Base-by-base conservation (phyloP, 2,329 filamentous ascomycete genomes). In the Paramyrothecium roridum region DNA sequence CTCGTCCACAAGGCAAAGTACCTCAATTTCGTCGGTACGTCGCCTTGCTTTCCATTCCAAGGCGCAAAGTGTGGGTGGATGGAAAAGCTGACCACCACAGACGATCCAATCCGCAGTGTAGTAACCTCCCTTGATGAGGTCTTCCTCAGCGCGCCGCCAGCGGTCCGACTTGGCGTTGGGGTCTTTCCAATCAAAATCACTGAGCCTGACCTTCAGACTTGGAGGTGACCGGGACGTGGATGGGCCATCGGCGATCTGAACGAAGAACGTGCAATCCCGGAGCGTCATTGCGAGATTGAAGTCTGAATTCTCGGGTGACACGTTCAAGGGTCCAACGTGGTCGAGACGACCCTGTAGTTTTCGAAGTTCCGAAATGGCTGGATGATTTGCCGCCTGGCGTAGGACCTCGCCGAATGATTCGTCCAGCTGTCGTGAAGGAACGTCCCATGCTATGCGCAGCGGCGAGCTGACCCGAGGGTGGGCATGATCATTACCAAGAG, bases 101-200 rank as follows among this genome's bases (percentile, higher is more conserved):
- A 69, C 59, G 43, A 75, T 68, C 66, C 69, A 71, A 45, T 72
- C 69, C 6, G 73, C 71, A n/a, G 72, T 75, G 61, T 95, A 93
- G 79, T 87, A 93, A 17, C 88, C 89, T 13, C 80, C 84, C 2
- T 83, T 73, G 50, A 89, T 82, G 55, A 93, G 73, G 22, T 79
- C 75, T 52, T 72, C 70, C 70, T 95, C 90, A 48, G 82, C 79
- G 17, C 75, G 72, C 57, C 78, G 78, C 90, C 90, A 95, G 65
- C 89, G 87, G 48, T 77, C 76, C 54, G 85, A 76, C 69, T 93
- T 93, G 53, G 80, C 80, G 1, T 74, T 73, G 10, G 82, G 79
- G 55, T 86, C 87, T 74, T 95, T 95, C 64, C 89, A 80, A 71
- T 95, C 90, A 47, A 93, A 79, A 66, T 95, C 90, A 2, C 87